A percentile compares a stretch with the other conserved stretches of the same genome.
phyloP scores from a whole-genome alignment of 106 monocot genomes.

The Dendrobium chrysotoxum region DNA sequence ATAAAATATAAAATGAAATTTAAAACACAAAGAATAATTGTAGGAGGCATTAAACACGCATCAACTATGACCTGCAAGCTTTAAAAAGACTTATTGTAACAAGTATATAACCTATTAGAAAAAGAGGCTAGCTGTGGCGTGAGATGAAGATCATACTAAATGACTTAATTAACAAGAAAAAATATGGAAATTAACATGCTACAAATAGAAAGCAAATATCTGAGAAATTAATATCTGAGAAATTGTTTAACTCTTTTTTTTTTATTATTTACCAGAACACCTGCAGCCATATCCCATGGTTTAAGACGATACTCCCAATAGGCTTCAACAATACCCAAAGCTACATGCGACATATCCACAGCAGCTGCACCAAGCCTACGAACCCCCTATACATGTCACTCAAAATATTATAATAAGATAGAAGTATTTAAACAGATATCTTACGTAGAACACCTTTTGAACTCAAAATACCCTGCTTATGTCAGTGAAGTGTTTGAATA shows the following conservation, averaged over 20 bases:
- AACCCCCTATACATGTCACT: constrained; percentile 56
- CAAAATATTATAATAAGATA: constrained; percentile 1
- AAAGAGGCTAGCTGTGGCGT: neutral
- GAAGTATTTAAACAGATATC: neutral
- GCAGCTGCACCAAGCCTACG: constrained; percentile 95
- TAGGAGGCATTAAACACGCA: neutral
- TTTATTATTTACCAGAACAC: constrained; percentile 79
- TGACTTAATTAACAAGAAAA: neutral
- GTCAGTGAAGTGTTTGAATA: constrained; percentile 95
- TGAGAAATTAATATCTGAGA: neutral
- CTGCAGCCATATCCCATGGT: constrained; percentile 99
- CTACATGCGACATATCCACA: constrained; percentile 96
- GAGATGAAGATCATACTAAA: neutral
- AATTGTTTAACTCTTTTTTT: no score
- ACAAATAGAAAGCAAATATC: neutral
- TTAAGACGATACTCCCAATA: constrained; percentile 99
- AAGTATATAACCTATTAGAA: neutral
- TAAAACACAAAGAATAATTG: neutral
- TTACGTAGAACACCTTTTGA: neutral
- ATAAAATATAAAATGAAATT: neutral
- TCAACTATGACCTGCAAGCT: neutral
- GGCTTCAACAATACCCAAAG: constrained; percentile 82
- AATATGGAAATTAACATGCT: neutral
- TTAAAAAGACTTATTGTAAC: neutral
- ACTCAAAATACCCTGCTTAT: constrained; percentile 67